Evolutionary conservation across 163 green algal species (phyloP).

Genomic region (Scenedesmus sp.): DNA sequence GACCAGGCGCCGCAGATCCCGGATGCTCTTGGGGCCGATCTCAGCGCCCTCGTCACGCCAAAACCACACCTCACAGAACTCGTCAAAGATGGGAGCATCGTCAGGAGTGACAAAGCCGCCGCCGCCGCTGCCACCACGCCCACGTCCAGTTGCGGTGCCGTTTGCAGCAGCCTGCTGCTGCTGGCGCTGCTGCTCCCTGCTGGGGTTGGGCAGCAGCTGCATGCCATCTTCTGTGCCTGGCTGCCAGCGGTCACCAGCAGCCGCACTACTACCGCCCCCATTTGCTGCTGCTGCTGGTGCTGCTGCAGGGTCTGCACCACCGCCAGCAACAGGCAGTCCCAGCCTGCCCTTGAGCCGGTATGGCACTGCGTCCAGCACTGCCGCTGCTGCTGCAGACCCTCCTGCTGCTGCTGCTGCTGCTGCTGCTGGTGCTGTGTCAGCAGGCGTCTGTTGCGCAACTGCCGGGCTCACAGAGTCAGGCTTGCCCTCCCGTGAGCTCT

Average conservation of each 20-base stretch:
- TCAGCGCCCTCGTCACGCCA: constrained; percentile 25
- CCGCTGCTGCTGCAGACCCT: constrained; percentile 8
- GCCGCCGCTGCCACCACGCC: not conserved
- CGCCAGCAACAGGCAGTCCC: not conserved
- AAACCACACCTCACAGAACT: constrained; percentile 41
- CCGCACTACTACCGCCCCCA: not conserved
- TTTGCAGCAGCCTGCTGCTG: not conserved
- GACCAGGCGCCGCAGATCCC: constrained; percentile 14
- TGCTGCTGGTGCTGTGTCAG: not conserved
- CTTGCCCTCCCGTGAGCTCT: not conserved
- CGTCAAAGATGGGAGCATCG: constrained; percentile 39
- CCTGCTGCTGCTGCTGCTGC: too few relatives aligned
- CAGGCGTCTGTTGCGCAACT: not conserved
- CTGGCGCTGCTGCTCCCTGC: not conserved
- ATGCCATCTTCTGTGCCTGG: constrained; percentile 12
- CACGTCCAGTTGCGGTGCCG: not conserved
- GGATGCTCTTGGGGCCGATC: constrained; percentile 49
- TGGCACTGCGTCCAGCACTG: constrained; percentile 16
- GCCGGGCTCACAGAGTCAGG: not conserved
- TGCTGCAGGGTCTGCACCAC: not conserved
- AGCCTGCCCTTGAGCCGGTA: constrained; percentile 10
- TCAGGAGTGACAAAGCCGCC: not conserved
- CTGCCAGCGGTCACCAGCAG: constrained; percentile 17
- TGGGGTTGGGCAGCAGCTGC: constrained; percentile 21
- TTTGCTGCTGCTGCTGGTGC: not conserved